Base-by-base conservation (phyloP, 2,329 filamentous ascomycete species). In the Sclerotinia nivalis region DNA sequence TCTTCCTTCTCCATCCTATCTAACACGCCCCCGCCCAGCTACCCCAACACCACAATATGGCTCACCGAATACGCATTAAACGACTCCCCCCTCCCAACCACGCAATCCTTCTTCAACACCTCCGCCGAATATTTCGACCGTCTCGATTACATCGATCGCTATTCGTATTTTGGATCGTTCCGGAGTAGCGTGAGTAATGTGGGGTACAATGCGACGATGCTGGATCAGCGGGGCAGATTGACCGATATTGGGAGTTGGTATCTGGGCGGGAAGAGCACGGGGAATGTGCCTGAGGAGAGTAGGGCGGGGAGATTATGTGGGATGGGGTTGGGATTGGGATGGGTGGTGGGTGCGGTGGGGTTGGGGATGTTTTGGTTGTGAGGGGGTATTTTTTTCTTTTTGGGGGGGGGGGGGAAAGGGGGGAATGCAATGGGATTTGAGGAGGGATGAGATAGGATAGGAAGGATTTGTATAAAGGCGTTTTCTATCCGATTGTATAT, bases 221-320 rank as follows among this genome's bases (percentile, higher is more conserved):
- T 95, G 60, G 89, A 88, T 76, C 82, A 86, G 55, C 83, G 87
- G 22, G 92, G 92, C 55, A 76, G 87, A 71, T 81, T 96, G 72
- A 94, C 92, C 1, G 88, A 93, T 74, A 91, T 95, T 73, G 92
- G 92, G 0, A 85, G 86, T 2, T 91, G 89, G 89, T 96, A 95
- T 78, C 79, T 96, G n/a, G 88, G 92, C 1, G 79, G 82, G 10
- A 74, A 74, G 18, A 82, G 81, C 0, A 86, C 83, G 1, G 84
- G 84, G 25, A 75, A 75, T 68, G 72, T 75, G 4, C 75, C 75
- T 0, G 69, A 67, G 20, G 49, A 62, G 28, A 68, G 62, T 34
- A 49, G 34, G 1, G 62, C 59, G 7, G 55, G 22, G 52, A 69
- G 37, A 31, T 13, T 15, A 12, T 12, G 10, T 40, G 40, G 40